Percentiles rank a stretch among this genome's conserved stretches.
Conservation (phyloP, 768 basidiomycete species). For the Candolleomyces eurysporus region DNA sequence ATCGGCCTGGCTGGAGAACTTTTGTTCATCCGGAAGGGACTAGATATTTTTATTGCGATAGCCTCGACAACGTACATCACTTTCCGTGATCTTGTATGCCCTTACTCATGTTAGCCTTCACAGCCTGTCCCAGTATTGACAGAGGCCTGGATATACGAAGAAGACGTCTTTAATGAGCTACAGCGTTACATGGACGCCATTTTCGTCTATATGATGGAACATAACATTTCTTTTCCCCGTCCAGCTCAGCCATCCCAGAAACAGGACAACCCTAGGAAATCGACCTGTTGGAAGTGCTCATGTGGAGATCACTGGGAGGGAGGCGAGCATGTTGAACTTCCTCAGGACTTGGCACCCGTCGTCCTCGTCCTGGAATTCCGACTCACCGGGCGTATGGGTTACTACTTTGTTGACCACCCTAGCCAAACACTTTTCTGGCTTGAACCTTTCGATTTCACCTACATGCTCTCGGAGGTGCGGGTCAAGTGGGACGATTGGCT, state of each 20-base stretch:
- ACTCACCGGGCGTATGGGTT: conserved; percentile 23
- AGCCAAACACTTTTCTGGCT: conserved; percentile 51
- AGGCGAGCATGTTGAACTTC: not conserved
- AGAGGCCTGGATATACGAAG: conserved; percentile 24
- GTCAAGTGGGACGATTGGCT: conserved; percentile 10
- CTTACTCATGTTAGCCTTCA: not conserved
- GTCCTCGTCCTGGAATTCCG: conserved; percentile 18
- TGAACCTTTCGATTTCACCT: conserved; percentile 35
- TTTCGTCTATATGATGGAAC: conserved; percentile 11
- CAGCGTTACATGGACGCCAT: conserved; percentile 15
- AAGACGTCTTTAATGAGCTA: conserved; percentile 4
- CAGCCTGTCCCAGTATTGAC: conserved; percentile 19
- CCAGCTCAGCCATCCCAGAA: conserved; percentile 9
- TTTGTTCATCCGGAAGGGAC: conserved; percentile 25
- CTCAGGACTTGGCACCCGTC: not conserved
- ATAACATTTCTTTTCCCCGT: conserved; percentile 6
- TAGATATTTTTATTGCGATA: conserved; percentile 19
- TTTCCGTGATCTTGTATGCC: not conserved
- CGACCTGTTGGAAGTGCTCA: too few species aligned
- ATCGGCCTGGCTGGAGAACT: not conserved
- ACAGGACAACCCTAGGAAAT: not conserved
- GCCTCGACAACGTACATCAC: conserved; percentile 11
- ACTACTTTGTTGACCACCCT: conserved; percentile 53
- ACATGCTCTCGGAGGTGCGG: conserved; percentile 26
- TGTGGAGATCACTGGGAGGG: not conserved